Percentiles rank a stretch among this genome's conserved stretches.
phyloP scores from a whole-genome alignment of 2,329 filamentous ascomycete species.

The Helotiales sp. region DNA sequence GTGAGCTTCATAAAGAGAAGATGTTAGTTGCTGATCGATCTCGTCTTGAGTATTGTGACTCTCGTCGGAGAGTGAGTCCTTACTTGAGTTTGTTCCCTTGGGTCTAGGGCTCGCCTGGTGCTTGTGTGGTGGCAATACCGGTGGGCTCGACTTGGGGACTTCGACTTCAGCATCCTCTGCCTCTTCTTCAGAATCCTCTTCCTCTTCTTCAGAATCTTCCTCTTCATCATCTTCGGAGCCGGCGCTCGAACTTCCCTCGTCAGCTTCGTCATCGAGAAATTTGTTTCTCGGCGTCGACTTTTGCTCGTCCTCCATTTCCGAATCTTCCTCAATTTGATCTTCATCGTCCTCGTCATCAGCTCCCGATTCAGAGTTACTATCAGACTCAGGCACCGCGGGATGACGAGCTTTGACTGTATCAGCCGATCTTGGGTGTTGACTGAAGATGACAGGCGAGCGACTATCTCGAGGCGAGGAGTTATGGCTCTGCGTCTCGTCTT shows the following conservation, averaged over 20 bases:
- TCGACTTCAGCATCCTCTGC: slow-evolving; percentile 17
- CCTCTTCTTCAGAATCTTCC: slow-evolving; percentile 1
- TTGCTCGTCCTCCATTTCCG: background rate
- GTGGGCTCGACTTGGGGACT: slow-evolving; percentile 29
- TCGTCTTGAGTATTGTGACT: slow-evolving; percentile 36
- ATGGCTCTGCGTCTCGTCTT: slow-evolving; percentile 32
- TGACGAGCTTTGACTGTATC: slow-evolving; percentile 10
- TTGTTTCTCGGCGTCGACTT: background rate
- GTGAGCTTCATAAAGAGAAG: slow-evolving; percentile 37
- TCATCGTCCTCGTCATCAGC: slow-evolving; percentile 11
- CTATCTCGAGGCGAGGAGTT: slow-evolving; percentile 37
- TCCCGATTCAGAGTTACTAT: slow-evolving; percentile 16
- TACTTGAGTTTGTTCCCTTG: slow-evolving; percentile 26
- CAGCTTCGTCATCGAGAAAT: background rate
- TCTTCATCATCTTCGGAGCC: slow-evolving; percentile 15
- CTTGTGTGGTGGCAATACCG: slow-evolving; percentile 18
- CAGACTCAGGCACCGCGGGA: slow-evolving; percentile 1
- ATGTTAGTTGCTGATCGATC: slow-evolving; percentile 40
- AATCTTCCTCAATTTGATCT: slow-evolving; percentile 5
- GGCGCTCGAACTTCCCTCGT: background rate
- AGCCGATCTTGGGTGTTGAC: slow-evolving; percentile 19
- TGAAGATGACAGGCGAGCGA: slow-evolving; percentile 40
- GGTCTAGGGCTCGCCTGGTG: slow-evolving; percentile 16
- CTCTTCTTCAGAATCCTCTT: slow-evolving; percentile 21
- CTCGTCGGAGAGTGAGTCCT: slow-evolving; percentile 30